Base-by-base conservation (phyloP, 139 green algal genomes). In the Zygnema circumcarinatum region DNA sequence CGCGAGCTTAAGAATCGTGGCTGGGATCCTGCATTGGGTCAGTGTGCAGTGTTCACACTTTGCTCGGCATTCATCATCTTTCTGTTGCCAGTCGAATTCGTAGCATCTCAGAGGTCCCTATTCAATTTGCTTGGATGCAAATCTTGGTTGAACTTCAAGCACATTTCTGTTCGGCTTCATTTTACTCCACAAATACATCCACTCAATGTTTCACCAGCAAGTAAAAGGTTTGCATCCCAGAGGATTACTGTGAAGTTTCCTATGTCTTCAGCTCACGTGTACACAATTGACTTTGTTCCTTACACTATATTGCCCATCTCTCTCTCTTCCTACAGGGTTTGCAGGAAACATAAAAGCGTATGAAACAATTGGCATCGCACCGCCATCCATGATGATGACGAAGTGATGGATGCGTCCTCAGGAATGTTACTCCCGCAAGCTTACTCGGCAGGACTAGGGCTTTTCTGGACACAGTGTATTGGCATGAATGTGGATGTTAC, bases 1-100 rank as follows among this genome's bases (percentile, higher is more conserved):
- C 83, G 83, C 69, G 83, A 88, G 69, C 83, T 88, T 29, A 88
- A 88, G 69, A 88, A 83, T 54, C 69, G 83, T 20, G 83, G 83
- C 11, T 87, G 81, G 81, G 67, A 87, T 56, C 81, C 81, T 75
- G 35, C 42, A 32, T 2, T 74, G 1, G 79, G 79, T 86, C 29
- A 79, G 79, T 38, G 31, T 62, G 47, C 47, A 62, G 7, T 62
- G 7, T 62, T 62, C 16, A 7, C 7, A 62, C 16, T 62, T 62
- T 62, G 16, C 16, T 62, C 16, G 7, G 7, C 16, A 25, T 62
- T 62, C 16, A 16, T 62, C 16, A 25, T 16, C 16, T 62, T 62
- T 62, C 16, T 62, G 7, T 16, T 62, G 47, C 16, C 16, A 25
- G 47, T 62, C 16, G 47, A 7, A 62, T 62, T 62, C 16, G 7